Percentiles rank a stretch among this genome's conserved stretches.
These are phyloP conservation scores for Vitellaria paradoxa DNA, from an alignment of 179 eudicot species.

Conservation along the genomic window DNA sequence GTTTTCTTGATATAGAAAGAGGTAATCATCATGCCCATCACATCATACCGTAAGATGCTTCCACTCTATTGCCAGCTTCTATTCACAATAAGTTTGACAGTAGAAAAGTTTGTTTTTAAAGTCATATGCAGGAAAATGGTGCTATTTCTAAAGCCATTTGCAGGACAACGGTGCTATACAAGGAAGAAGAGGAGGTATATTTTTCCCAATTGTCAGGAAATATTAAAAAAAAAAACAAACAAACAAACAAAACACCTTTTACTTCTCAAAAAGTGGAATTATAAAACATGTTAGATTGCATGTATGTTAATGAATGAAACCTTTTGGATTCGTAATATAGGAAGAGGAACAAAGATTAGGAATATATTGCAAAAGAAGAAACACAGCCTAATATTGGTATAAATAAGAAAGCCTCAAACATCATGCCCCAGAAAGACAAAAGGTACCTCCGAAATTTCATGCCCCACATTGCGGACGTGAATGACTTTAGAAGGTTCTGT, in stretches of 20 bases:
- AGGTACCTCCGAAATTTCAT: conserved; percentile 79
- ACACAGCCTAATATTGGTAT: too few relatives aligned
- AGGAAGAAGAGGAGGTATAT: not conserved
- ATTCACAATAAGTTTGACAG: too few relatives aligned
- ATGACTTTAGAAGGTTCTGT: conserved; percentile 84
- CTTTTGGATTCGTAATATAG: not conserved
- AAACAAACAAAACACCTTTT: not conserved
- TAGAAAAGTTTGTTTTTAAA: too few relatives aligned
- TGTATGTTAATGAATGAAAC: not conserved
- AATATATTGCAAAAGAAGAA: not conserved
- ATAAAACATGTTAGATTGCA: not conserved
- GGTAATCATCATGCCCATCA: too few relatives aligned
- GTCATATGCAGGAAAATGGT: too few relatives aligned
- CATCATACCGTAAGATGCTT: too few relatives aligned
- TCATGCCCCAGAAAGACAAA: not conserved
- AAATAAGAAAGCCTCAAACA: not conserved
- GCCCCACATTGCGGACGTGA: conserved; percentile 92
- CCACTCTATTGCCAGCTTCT: too few relatives aligned
- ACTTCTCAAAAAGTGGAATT: not conserved
- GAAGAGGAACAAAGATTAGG: not conserved
- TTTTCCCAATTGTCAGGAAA: not conserved
- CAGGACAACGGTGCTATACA: not conserved
- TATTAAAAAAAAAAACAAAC: not conserved
- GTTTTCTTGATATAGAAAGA: too few relatives aligned
- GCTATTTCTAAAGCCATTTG: too few relatives aligned